Evolutionary conservation across 2,329 filamentous ascomycete genomes (phyloP), one percentile per base, ranked within the genome.

Genomic region (Paecilomyces dactylethromorphus): DNA sequence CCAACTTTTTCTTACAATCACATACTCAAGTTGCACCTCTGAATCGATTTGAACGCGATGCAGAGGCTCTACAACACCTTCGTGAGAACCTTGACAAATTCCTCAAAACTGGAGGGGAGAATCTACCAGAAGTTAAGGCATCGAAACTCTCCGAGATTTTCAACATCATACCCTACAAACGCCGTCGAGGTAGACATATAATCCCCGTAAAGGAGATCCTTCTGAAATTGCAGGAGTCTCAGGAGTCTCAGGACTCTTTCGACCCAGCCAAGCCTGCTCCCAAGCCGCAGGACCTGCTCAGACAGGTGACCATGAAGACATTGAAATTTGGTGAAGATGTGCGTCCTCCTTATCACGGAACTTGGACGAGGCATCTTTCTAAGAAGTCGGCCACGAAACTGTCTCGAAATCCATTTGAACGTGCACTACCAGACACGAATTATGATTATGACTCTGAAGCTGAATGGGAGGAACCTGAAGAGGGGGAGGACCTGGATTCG

Each of bases 1-100:
- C 91, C 32, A 87, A 90, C 0, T 97, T 97, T 72, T 92, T 89
- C 62, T 69, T 94, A 53, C 88, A 91, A 59, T 81, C 86, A 2
- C 83, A 91, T 67, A 89, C 91, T 1, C 83, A 76, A n/a, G 65
- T 97, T 56, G 91, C 92, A 0, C 80, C 82, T 0, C 65, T 66
- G 1, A 76, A 80, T 54, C 79, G 78, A 2, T 84, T 84, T 29
- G 71, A 80, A 45, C 80, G 87, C 70, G 86, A 90, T 63, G 70
- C 81, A 1, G 79, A 85, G 60, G 82, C 84, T 0, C 77, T 79
- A 26, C 69, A 78, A n/a, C 75, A 86, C 83, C 70, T 80, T 78
- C 29, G 81, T 10, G 72, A 79, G 22, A 79, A 80, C 13, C 73
- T 80, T 29, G 76, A 79, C 53, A 77, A 80, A n/a, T 66, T 64